Evolutionary conservation across 1,284 basidiomycete genomes (phyloP).

Genomic region (Melampsora larici-populina): DNA sequence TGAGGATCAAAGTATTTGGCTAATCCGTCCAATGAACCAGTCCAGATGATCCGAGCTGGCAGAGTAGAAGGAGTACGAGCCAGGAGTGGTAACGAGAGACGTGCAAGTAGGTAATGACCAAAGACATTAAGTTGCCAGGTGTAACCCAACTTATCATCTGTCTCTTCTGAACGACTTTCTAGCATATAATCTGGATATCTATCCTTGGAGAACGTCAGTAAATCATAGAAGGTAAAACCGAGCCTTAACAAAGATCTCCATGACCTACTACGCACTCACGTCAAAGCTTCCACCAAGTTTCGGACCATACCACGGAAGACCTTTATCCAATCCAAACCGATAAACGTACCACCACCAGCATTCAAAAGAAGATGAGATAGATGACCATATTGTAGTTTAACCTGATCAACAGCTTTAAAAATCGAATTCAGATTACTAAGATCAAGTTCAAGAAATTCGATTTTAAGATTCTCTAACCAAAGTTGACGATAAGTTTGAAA

Average conservation of each 20-base stretch:
- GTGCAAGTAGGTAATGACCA: slow-evolving; percentile 32
- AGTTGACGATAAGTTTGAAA: slow-evolving; percentile 30
- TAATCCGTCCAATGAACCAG: slow-evolving; percentile 52
- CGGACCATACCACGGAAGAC: slow-evolving; percentile 51
- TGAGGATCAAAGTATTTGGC: slow-evolving; percentile 49
- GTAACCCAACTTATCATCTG: slow-evolving; percentile 16
- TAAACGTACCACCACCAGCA: slow-evolving; percentile 52
- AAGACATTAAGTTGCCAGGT: slow-evolving; percentile 43
- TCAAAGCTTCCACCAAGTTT: slow-evolving; percentile 51
- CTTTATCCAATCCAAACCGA: slow-evolving; percentile 52
- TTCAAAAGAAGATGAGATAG: slow-evolving; percentile 54
- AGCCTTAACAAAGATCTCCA: neutral
- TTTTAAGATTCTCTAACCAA: slow-evolving; percentile 19
- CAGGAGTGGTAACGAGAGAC: slow-evolving; percentile 20
- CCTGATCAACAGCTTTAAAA: slow-evolving; percentile 7
- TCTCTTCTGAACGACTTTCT: slow-evolving; percentile 15
- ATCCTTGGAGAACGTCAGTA: neutral
- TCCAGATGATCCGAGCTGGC: slow-evolving; percentile 51
- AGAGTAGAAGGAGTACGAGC: neutral
- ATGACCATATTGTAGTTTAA: slow-evolving; percentile 47
- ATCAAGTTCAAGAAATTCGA: slow-evolving; percentile 28
- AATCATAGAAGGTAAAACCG: neutral
- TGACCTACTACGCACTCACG: slow-evolving; percentile 44
- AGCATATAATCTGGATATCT: slow-evolving; percentile 43
- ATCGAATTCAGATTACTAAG: slow-evolving; percentile 14